Conservation (phyloP, 768 basidiomycete species). For the Trametes coccinea region DNA sequence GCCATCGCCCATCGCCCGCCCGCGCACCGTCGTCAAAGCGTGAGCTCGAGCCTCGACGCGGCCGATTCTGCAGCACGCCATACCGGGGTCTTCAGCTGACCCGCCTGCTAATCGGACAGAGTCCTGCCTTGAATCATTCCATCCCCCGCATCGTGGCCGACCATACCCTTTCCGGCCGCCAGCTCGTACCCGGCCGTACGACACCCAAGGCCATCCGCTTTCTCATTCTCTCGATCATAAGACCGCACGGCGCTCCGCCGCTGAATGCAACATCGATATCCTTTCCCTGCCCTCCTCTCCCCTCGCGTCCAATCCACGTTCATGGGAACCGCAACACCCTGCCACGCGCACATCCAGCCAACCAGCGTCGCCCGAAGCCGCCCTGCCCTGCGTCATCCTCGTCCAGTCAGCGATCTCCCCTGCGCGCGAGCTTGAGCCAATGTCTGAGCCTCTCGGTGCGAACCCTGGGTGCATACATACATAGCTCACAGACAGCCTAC, state of each 20-base stretch:
- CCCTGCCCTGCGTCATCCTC: neutral
- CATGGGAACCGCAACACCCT: conserved; percentile 15
- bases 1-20: neutral
- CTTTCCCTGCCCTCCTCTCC: neutral
- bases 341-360: neutral
- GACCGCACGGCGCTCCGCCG: conserved; percentile 22
- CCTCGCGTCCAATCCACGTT: conserved; percentile 22
- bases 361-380: neutral
- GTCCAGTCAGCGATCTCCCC: neutral
- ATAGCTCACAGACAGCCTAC: neutral
- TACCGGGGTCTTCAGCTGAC: conserved; percentile 18
- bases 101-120: conserved; percentile 15
- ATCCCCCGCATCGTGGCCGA: conserved; percentile 19
- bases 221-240: conserved; percentile 17
- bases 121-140: conserved; percentile 15
- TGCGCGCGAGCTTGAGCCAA: neutral
- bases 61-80: conserved; percentile 4
- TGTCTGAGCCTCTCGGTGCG: neutral
- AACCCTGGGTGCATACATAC: neutral
- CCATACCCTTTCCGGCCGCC: conserved; percentile 19
- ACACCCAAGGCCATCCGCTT: conserved; percentile 3
- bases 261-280: conserved; percentile 4
- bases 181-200: conserved; percentile 7
- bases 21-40: neutral
- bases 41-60: conserved; percentile 9